A percentile compares a stretch with the other conserved stretches of the same genome.
Conservation (phyloP, 2,329 filamentous ascomycete genomes). For the Paraphaeosphaeria minitans region DNA sequence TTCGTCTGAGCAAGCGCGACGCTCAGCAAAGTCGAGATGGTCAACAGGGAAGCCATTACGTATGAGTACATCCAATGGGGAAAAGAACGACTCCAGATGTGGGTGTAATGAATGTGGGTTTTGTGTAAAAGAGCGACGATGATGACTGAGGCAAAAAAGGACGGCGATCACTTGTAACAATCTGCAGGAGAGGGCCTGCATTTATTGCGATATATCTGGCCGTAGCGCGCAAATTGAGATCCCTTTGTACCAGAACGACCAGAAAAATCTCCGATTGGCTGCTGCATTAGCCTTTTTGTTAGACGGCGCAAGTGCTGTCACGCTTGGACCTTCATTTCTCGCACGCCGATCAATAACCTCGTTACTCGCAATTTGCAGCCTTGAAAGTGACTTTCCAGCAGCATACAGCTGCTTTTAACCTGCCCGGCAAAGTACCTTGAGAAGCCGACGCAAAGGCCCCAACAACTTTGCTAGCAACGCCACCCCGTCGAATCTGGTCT, state of each 20-base stretch:
- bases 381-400: background rate
- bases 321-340: background rate
- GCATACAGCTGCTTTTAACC: background rate
- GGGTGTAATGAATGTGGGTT: background rate
- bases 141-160: background rate
- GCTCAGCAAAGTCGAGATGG: slow-evolving; percentile 3
- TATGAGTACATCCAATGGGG: background rate
- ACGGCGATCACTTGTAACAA: background rate
- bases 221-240: background rate
- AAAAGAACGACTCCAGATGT: background rate
- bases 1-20: slow-evolving; percentile 22
- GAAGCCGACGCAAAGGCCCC: background rate
- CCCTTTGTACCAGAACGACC: background rate
- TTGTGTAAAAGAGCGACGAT: background rate
- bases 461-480: no score
- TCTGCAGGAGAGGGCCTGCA: background rate
- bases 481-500: no score
- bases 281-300: background rate
- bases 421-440: no score
- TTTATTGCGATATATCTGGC: background rate
- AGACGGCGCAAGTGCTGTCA: background rate
- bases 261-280: background rate
- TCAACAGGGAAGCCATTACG: slow-evolving; percentile 7
- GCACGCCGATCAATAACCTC: no score
- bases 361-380: background rate